These are phyloP conservation scores for Tephrocybe sp. DNA, from an alignment of 768 basidiomycete genomes.

Conservation along the genomic window DNA sequence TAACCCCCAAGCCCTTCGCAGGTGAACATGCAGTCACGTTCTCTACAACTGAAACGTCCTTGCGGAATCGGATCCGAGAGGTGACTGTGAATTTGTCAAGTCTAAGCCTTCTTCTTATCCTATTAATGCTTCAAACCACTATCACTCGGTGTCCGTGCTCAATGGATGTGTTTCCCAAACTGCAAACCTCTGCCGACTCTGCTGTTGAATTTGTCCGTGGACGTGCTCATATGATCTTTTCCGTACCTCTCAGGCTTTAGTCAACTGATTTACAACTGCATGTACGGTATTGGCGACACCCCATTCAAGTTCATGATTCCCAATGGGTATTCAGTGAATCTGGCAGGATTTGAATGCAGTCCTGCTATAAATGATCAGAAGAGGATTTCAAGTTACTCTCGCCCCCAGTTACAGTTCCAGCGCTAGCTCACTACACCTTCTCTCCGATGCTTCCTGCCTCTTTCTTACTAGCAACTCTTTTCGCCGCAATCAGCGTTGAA, in stretches of 20 bases:
- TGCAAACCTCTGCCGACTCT: slow-evolving; percentile 1
- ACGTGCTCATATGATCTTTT: slow-evolving; percentile 9
- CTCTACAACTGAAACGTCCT: background rate
- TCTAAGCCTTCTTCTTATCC: background rate
- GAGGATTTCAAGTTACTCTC: background rate
- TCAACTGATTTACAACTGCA: background rate
- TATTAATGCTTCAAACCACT: background rate
- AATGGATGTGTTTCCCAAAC: slow-evolving; percentile 1
- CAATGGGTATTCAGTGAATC: background rate
- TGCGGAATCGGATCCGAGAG: background rate
- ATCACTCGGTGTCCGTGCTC: background rate
- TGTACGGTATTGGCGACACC: no score
- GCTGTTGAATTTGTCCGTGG: background rate
- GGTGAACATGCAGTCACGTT: slow-evolving; percentile 5
- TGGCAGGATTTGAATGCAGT: background rate
- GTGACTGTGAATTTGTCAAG: background rate
- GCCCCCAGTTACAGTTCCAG: background rate
- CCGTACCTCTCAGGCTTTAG: background rate
- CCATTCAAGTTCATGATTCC: background rate
- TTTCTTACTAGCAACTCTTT: background rate
- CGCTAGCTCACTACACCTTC: background rate
- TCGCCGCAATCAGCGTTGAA: slow-evolving; percentile 23
- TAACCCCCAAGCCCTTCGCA: background rate
- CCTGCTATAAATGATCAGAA: background rate
- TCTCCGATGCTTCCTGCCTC: slow-evolving; percentile 1